phyloP scores from a whole-genome alignment of 2,329 filamentous ascomycete genomes.

The Aschersonia sp. region DNA sequence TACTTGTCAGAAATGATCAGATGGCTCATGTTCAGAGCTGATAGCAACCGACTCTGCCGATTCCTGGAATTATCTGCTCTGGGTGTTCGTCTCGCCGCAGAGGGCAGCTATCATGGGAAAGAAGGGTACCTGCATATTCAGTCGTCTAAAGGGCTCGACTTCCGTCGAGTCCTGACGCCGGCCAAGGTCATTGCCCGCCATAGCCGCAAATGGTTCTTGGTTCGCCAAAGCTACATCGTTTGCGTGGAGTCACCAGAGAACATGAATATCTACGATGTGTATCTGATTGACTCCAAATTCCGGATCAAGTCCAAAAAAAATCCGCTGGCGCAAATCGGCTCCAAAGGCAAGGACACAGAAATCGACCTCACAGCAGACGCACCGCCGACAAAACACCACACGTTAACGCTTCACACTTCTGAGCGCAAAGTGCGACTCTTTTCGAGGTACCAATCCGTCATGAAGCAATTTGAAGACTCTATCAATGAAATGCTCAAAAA shows the following conservation, averaged over 20 bases:
- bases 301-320: conserved; percentile 60
- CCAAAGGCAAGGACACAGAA: conserved; percentile 45
- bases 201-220: conserved; percentile 91
- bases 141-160: conserved; percentile 78
- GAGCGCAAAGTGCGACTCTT: conserved; percentile 87
- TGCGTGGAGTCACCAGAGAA: conserved; percentile 98
- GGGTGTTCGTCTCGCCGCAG: conserved; percentile 82
- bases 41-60: conserved; percentile 90
- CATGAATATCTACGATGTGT: conserved; percentile 98
- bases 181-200: conserved; percentile 69
- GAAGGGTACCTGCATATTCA: conserved; percentile 90
- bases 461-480: conserved; percentile 87
- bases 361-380: conserved; percentile 25
- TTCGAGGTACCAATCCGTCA: conserved; percentile 77
- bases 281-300: conserved; percentile 87
- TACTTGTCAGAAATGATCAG: conserved; percentile 91
- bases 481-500: conserved; percentile 72
- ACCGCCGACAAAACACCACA: conserved; percentile 53
- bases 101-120: conserved; percentile 95
- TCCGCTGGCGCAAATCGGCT: conserved; percentile 33
- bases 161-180: conserved; percentile 66
- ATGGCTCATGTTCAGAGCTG: conserved; percentile 91
- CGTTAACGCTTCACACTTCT: conserved; percentile 75
- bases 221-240: conserved; percentile 94
- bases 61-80: conserved; percentile 91